phyloP scores from a whole-genome alignment of 2,329 filamentous ascomycete genomes.

The Calcarisporium arbuscula region DNA sequence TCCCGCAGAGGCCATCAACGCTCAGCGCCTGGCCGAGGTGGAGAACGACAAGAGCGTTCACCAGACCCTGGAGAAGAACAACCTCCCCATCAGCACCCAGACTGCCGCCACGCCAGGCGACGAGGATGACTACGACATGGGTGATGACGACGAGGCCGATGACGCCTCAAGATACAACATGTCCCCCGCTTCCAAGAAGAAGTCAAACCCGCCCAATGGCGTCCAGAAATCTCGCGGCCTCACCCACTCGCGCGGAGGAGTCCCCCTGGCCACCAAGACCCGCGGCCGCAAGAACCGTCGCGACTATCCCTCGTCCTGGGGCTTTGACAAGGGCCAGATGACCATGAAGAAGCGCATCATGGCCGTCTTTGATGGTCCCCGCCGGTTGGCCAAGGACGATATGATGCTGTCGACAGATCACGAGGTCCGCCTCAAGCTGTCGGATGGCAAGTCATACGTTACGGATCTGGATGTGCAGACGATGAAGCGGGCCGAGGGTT shows the following conservation, averaged over 20 bases:
- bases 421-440: slow-evolving; percentile 80
- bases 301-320: slow-evolving; percentile 92
- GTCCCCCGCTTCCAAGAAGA: slow-evolving; percentile 39
- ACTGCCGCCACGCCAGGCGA: slow-evolving; percentile 39
- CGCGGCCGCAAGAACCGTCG: slow-evolving; percentile 83
- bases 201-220: slow-evolving; percentile 49
- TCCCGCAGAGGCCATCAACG: slow-evolving; percentile 62
- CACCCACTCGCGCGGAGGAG: slow-evolving; percentile 72
- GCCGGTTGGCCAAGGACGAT: slow-evolving; percentile 92
- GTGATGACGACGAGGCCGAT: slow-evolving; percentile 47
- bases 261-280: slow-evolving; percentile 48
- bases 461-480: slow-evolving; percentile 93
- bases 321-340: slow-evolving; percentile 87
- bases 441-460: slow-evolving; percentile 71
- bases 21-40: slow-evolving; percentile 58
- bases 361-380: slow-evolving; percentile 82
- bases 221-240: slow-evolving; percentile 64
- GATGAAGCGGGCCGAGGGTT: slow-evolving; percentile 77
- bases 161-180: slow-evolving; percentile 35
- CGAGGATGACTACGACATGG: slow-evolving; percentile 44
- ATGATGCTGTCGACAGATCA: slow-evolving; percentile 97
- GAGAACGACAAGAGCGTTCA: slow-evolving; percentile 58
- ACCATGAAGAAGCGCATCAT: slow-evolving; percentile 97
- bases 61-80: slow-evolving; percentile 58
- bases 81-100: slow-evolving; percentile 42